Evolutionary conservation across 2,329 filamentous ascomycete genomes (phyloP).

Genomic region (Beauveria sp.): DNA sequence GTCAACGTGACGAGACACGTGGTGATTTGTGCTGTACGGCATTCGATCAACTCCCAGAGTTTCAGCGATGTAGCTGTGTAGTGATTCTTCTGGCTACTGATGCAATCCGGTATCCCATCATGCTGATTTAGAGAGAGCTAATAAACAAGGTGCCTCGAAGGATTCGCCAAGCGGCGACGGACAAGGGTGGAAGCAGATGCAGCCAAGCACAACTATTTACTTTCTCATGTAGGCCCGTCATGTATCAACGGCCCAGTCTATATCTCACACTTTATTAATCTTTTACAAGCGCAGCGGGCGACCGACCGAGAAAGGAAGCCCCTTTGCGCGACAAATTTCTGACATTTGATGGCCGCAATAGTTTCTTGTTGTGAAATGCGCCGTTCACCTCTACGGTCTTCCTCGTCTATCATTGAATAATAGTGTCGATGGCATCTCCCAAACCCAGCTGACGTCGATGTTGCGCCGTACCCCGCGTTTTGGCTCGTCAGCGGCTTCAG

Average conservation of each 20-base stretch:
- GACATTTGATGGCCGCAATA: not conserved
- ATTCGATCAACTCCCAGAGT: too few relatives aligned
- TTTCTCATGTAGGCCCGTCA: not conserved
- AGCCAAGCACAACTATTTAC: not conserved
- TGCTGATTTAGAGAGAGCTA: not conserved
- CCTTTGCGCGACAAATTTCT: not conserved
- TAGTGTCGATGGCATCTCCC: not conserved
- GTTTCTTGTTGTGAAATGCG: too few relatives aligned
- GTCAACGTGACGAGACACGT: too few relatives aligned
- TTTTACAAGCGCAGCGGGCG: not conserved
- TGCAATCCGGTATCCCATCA: not conserved
- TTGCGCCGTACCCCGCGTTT: not conserved
- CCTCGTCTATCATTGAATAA: too few relatives aligned
- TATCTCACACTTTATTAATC: not conserved
- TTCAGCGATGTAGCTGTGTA: too few relatives aligned
- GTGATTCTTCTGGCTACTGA: too few relatives aligned
- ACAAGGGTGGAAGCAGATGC: not conserved
- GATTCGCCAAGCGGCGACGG: not conserved
- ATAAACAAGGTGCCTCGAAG: not conserved
- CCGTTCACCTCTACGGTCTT: too few relatives aligned
- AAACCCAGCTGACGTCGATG: not conserved
- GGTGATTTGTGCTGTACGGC: too few relatives aligned
- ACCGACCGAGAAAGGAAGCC: not conserved
- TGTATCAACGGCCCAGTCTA: not conserved
- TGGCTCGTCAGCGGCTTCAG: not conserved